Percentiles rank a stretch among this genome's conserved stretches.
Conservation (phyloP, 345 rosid species). For the Viola odorata region DNA sequence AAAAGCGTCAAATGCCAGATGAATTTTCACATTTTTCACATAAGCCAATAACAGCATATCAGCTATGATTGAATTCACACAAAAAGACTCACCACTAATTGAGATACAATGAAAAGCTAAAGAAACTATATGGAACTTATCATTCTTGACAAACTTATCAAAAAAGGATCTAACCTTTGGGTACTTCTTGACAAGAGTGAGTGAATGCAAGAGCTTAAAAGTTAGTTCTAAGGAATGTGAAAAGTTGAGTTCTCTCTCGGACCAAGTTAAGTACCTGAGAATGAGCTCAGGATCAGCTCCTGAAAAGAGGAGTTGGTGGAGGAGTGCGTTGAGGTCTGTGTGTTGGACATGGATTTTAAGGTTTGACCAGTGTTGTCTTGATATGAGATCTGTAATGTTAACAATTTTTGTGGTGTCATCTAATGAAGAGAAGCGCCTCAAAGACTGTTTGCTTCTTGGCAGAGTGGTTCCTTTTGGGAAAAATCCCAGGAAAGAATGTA, state of each 20-base stretch:
- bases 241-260: constrained; percentile 32
- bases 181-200: constrained; percentile 43
- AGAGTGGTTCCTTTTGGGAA: too few relatives aligned
- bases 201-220: constrained; percentile 42
- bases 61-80: constrained; percentile 45
- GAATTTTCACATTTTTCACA: constrained; percentile 40
- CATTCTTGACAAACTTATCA: constrained; percentile 45
- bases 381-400: constrained; percentile 35
- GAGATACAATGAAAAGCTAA: constrained; percentile 59
- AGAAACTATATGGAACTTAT: constrained; percentile 33
- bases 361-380: constrained; percentile 59
- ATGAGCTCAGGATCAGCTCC: constrained; percentile 47
- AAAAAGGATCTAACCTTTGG: constrained; percentile 61
- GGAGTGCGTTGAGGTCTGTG: constrained; percentile 29
- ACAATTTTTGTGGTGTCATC: too few relatives aligned
- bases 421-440: too few relatives aligned
- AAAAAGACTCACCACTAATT: constrained; percentile 39
- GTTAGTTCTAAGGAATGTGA: constrained; percentile 40
- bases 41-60: constrained; percentile 66
- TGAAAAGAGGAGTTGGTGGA: constrained; percentile 44
- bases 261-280: constrained; percentile 61
- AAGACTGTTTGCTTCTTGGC: too few relatives aligned
- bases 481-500: too few relatives aligned
- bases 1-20: constrained; percentile 60
- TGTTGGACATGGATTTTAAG: constrained; percentile 33